Base-by-base conservation (phyloP, 768 basidiomycete species). In the Pisolithus sp. region DNA sequence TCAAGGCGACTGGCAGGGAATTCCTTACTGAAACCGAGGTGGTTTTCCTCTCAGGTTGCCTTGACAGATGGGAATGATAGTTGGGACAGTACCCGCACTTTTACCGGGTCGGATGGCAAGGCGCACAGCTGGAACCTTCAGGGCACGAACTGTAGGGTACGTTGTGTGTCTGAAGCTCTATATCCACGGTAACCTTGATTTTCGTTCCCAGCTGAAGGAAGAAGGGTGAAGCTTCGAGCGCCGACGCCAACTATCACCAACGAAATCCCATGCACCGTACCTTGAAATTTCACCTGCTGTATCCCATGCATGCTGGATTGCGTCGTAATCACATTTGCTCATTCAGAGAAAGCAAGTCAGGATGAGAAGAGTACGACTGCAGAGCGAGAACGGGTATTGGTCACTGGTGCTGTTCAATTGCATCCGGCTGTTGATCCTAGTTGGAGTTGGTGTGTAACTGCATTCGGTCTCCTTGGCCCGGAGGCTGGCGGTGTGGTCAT, bases 41-140 rank as follows among this genome's bases (percentile, higher is more conserved):
- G 26, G 3, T 66, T 62, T 58, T 53, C 36, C 28, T 56, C 50
- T 59, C 66, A 40, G 24, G 59, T 56, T 31, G 20, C 20, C 48
- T 37, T 20, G 9, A 9, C 38, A 39, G 38, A 40, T 20, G 31
- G 9, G 7, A 18, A 24, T 26, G 13, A 37, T 13, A 21, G 7
- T 20, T 8, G 4, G 2, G 50, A 37, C 44, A 72, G 69, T 26
- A 61, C 61, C 6, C 68, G 66, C n/a, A 57, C 62, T 23, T 72
- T 70, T 50, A 50, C 52, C 30, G 71, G 66, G 5, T 67, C 62
- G 0, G 68, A 72, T 37, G 66, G 67, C 5, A 57, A 51, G 34
- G 54, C 61, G 50, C 71, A 71, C 49, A 65, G 65, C n/a, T 73
- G 70, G 71, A 60, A 59, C 12, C 52, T 72, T 5, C 59, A 62